Conservation (phyloP, 2,329 filamentous ascomycete genomes). For the Davidsoniella neocaledoniae region DNA sequence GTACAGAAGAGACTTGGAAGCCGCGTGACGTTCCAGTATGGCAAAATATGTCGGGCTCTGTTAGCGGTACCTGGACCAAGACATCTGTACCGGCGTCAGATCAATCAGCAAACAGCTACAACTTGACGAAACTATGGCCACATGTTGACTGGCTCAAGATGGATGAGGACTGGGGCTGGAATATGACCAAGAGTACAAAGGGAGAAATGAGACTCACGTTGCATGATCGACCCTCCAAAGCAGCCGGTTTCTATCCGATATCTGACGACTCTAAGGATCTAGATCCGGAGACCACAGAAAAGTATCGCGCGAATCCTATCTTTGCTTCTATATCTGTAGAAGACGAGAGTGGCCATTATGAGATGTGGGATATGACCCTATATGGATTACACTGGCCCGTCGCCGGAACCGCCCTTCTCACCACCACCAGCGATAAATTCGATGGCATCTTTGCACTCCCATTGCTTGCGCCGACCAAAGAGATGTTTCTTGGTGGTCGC, state of each 20-base stretch:
- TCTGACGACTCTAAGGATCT: constrained; percentile 7
- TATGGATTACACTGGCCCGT: constrained; percentile 75
- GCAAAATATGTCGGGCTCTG: constrained; percentile 59
- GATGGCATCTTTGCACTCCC: constrained; percentile 81
- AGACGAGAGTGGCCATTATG: constrained; percentile 17
- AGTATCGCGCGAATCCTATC: constrained; percentile 9
- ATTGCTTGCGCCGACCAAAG: constrained; percentile 50
- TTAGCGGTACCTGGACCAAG: constrained; percentile 61
- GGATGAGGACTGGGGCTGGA: constrained; percentile 52
- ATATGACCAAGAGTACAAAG: constrained; percentile 51
- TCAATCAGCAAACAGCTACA: constrained; percentile 35
- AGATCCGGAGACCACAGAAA: constrained; percentile 17
- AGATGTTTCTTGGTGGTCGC: constrained; percentile 42
- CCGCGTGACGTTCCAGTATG: constrained; percentile 36
- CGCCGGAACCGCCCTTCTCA: constrained; percentile 64
- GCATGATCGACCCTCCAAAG: constrained; percentile 9
- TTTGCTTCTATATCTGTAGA: constrained; percentile 11
- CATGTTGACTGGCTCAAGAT: constrained; percentile 46
- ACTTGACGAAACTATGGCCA: constrained; percentile 48
- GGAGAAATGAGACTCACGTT: constrained; percentile 41
- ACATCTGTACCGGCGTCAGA: constrained; percentile 26
- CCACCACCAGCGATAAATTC: constrained; percentile 86
- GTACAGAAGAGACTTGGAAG: constrained; percentile 22
- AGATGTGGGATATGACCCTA: constrained; percentile 63
- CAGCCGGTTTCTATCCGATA: neutral